These are phyloP conservation scores for Leccinellum albellum DNA, from an alignment of 768 basidiomycete species.

Conservation along the genomic window DNA sequence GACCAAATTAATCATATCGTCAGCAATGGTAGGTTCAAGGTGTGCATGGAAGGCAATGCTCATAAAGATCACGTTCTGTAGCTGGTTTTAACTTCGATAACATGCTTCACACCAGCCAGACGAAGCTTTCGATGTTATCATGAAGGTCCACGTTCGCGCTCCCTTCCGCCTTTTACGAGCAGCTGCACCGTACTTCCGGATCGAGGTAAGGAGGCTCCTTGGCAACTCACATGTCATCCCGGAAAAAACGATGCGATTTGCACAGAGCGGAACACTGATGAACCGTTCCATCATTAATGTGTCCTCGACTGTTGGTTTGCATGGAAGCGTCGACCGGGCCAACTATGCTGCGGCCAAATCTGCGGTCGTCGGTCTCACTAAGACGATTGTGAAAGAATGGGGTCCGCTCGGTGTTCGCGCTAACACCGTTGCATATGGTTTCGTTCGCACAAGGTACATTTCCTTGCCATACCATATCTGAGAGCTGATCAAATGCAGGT, in stretches of 20 bases:
- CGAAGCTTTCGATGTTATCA: constrained; percentile 76
- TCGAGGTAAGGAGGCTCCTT: constrained; percentile 53
- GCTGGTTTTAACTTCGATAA: constrained; percentile 81
- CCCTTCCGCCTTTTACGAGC: constrained; percentile 83
- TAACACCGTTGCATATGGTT: constrained; percentile 76
- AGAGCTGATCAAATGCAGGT: constrained; percentile 35
- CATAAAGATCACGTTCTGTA: constrained; percentile 17
- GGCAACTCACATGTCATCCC: background rate
- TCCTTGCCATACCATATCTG: background rate
- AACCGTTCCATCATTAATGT: constrained; percentile 80
- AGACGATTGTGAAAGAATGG: constrained; percentile 88
- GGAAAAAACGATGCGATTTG: constrained; percentile 1
- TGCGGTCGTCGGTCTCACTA: constrained; percentile 75
- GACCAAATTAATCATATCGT: constrained; percentile 86
- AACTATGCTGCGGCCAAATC: constrained; percentile 82
- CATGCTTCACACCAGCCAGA: constrained; percentile 86
- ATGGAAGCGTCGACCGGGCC: constrained; percentile 83
- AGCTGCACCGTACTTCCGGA: constrained; percentile 79
- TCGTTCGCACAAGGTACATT: constrained; percentile 67
- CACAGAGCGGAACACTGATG: constrained; percentile 50
- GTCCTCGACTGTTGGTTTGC: constrained; percentile 77
- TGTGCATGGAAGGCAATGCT: background rate
- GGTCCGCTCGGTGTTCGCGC: constrained; percentile 77
- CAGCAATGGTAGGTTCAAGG: constrained; percentile 58
- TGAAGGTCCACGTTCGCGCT: constrained; percentile 81